These are phyloP conservation scores for Spergularia marina DNA, from an alignment of 148 eudicot genomes.

Conservation along the genomic window DNA sequence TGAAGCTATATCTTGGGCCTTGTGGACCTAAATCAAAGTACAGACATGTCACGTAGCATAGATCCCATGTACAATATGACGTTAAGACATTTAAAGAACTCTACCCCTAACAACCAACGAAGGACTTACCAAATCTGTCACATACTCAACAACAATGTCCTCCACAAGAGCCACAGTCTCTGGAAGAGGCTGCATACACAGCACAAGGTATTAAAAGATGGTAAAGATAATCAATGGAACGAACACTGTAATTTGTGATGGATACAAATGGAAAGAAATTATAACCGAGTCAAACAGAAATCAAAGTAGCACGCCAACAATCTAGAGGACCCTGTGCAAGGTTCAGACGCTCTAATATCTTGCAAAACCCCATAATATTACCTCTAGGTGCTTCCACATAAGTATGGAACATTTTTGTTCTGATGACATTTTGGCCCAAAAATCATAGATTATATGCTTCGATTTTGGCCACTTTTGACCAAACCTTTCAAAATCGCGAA, in stretches of 20 bases:
- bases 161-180: slow-evolving; percentile 92
- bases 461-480: too few relatives aligned
- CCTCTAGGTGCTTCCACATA: too few relatives aligned
- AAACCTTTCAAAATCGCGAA: too few relatives aligned
- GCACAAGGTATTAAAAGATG: slow-evolving; percentile 14
- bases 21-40: slow-evolving; percentile 57
- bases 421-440: too few relatives aligned
- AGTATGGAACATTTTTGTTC: too few relatives aligned
- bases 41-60: neutral
- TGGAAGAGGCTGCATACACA: slow-evolving; percentile 76
- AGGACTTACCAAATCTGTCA: slow-evolving; percentile 78
- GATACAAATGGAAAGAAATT: neutral
- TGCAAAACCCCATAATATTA: too few relatives aligned
- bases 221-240: neutral
- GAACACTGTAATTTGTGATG: neutral
- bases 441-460: too few relatives aligned
- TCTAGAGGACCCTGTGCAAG: neutral
- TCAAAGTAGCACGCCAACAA: neutral
- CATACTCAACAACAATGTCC: slow-evolving; percentile 97
- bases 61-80: slow-evolving; percentile 11
- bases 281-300: neutral
- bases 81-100: neutral
- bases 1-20: slow-evolving; percentile 86
- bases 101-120: neutral
- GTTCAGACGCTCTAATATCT: neutral